A percentile compares a stretch with the other conserved stretches of the same genome.
These are phyloP conservation scores for Coprinopsis sp. DNA, from an alignment of 768 basidiomycete species.

Conservation along the genomic window DNA sequence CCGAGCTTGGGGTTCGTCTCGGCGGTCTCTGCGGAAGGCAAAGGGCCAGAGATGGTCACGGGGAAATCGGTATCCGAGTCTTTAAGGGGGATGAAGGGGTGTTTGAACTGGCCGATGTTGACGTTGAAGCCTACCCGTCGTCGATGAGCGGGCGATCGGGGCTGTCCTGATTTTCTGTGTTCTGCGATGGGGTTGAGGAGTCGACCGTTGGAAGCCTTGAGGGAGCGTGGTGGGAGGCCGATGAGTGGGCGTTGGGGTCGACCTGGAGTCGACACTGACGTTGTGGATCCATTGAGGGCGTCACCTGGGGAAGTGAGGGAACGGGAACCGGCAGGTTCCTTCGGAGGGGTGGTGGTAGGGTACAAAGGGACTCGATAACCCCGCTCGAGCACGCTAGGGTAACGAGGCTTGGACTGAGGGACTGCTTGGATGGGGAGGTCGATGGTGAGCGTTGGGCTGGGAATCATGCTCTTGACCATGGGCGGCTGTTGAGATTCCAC, in stretches of 20 bases:
- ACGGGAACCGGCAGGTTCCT: constrained; percentile 14
- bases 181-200: constrained; percentile 20
- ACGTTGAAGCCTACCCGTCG: constrained; percentile 27
- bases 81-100: constrained; percentile 36
- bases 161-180: constrained; percentile 21
- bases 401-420: constrained; percentile 26
- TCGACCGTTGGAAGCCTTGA: constrained; percentile 21
- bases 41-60: constrained; percentile 18
- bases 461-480: neutral
- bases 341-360: constrained; percentile 15
- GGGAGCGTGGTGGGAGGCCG: constrained; percentile 22
- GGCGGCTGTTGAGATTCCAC: neutral
- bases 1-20: constrained; percentile 16
- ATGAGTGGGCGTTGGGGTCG: constrained; percentile 9
- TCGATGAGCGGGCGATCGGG: constrained; percentile 28
- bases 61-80: constrained; percentile 21
- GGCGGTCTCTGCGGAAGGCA: constrained; percentile 11
- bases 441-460: constrained; percentile 22
- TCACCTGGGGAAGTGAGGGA: constrained; percentile 7
- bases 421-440: constrained; percentile 25
- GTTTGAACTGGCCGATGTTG: constrained; percentile 25
- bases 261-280: too few relatives aligned
- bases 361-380: constrained; percentile 22
- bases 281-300: too few relatives aligned
- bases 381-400: constrained; percentile 34